Percentiles rank a stretch among this genome's conserved stretches.
These are phyloP conservation scores for Paspalum notatum DNA, from an alignment of 176 grass and related monocot genomes.

Conservation along the genomic window DNA sequence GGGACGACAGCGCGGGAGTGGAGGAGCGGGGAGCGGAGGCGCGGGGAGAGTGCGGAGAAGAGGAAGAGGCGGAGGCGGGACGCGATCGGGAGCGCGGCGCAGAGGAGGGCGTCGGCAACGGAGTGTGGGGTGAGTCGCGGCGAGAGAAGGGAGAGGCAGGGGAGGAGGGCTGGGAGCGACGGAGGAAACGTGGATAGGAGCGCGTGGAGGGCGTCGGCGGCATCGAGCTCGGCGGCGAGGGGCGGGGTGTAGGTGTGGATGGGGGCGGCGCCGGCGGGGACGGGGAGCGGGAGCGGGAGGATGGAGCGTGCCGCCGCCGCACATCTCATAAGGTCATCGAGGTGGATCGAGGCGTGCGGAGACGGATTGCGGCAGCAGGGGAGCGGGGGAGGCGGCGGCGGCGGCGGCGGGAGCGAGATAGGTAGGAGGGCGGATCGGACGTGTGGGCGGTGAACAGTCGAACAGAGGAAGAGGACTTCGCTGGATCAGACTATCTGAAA, in stretches of 20 bases:
- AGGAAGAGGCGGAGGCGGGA: constrained; percentile 78
- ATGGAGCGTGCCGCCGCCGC: constrained; percentile 54
- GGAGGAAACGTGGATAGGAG: constrained; percentile 60
- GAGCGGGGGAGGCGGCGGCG: not conserved
- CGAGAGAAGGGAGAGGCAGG: constrained; percentile 59
- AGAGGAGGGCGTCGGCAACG: constrained; percentile 63
- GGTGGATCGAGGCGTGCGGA: constrained; percentile 34
- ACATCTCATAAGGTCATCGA: constrained; percentile 95
- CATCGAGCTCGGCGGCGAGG: constrained; percentile 35
- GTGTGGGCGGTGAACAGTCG: too few relatives aligned
- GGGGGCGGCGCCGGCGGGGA: not conserved
- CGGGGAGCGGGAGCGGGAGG: constrained; percentile 25
- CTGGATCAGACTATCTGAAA: not conserved
- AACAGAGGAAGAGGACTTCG: not conserved
- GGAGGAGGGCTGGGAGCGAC: constrained; percentile 43
- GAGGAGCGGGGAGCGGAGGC: constrained; percentile 52
- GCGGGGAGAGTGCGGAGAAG: constrained; percentile 57
- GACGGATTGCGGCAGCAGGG: constrained; percentile 1
- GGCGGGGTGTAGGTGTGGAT: constrained; percentile 42
- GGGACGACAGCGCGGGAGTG: constrained; percentile 57
- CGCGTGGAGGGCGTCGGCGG: constrained; percentile 56
- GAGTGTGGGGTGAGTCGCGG: constrained; percentile 57
- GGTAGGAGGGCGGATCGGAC: not conserved
- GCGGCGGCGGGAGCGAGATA: not conserved
- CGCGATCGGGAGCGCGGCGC: constrained; percentile 26